A percentile compares a stretch with the other conserved stretches of the same genome.
Evolutionary conservation across 2,329 filamentous ascomycete genomes (phyloP).

Genomic region (Verticillium klebahnii): DNA sequence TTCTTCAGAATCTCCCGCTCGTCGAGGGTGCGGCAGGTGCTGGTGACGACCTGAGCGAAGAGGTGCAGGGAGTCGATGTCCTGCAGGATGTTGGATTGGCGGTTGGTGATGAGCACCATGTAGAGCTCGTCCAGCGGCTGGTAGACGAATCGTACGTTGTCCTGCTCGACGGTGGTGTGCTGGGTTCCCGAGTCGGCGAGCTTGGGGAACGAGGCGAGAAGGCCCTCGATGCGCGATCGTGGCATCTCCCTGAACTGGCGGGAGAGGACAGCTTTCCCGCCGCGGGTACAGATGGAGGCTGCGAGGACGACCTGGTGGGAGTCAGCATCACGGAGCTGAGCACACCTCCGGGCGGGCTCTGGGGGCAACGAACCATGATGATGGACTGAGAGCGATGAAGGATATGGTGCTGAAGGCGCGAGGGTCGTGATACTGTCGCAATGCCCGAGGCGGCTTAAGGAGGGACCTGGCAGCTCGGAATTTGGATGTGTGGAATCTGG

Average conservation of each 20-base stretch:
- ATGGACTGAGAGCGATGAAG: not conserved
- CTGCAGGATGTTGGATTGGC: constrained; percentile 98
- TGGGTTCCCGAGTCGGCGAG: constrained; percentile 93
- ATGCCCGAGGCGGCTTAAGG: constrained; percentile 1
- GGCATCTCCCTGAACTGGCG: constrained; percentile 98
- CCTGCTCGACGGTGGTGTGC: constrained; percentile 97
- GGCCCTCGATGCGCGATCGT: constrained; percentile 90
- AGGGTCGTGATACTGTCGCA: constrained; percentile 8
- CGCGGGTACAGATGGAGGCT: constrained; percentile 96
- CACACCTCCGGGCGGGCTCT: not conserved
- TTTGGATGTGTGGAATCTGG: constrained; percentile 16
- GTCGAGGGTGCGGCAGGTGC: constrained; percentile 92
- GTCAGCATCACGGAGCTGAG: constrained; percentile 5
- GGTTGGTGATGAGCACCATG: constrained; percentile 99
- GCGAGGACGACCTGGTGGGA: constrained; percentile 84
- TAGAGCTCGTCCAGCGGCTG: constrained; percentile 98
- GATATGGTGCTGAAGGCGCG: constrained; percentile 8
- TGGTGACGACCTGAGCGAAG: constrained; percentile 95
- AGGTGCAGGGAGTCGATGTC: constrained; percentile 98
- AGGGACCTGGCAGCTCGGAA: constrained; percentile 6
- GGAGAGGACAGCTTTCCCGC: constrained; percentile 96
- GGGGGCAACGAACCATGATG: constrained; percentile 10
- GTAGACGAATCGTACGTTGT: constrained; percentile 99
- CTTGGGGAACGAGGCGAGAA: constrained; percentile 96
- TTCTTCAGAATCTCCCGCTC: constrained; percentile 93